Base-by-base conservation (phyloP, 345 rosid species). In the Microthlaspi erraticum region DNA sequence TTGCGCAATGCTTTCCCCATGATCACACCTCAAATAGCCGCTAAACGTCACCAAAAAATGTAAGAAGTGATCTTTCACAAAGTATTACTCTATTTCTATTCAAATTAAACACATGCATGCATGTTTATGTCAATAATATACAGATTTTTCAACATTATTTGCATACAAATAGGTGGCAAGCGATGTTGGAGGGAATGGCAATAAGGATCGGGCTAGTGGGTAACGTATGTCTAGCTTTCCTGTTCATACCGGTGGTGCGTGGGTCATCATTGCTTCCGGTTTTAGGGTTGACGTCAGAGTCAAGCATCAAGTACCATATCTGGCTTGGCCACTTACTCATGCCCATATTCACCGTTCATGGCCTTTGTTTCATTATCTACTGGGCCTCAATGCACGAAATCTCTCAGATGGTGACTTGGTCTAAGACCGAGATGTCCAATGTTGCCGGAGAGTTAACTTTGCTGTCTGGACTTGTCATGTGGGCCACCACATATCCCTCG, bases 191-290 rank as follows among this genome's bases (percentile, higher is more conserved):
- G 6, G 43, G 1, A 0, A 19, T 80, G 34, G 87, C 80, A 3
- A 1, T 82, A n/a, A 33, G 60, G 45, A 50, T 90, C 8, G 98
- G 86, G 0, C 10, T 90, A 3, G 82, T 83, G 2, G 98, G 97
- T 23, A 84, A 87, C 72, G 39, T 83, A 18, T 74, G 84, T 17
- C 61, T 87, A 4, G 42, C 89, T 9, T 82, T 90, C 64, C 63
- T 93, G 6, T 93, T 93, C 74, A 84, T 83, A 57, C 97, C 97
- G 12, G 98, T 93, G 80, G 78, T 86, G 1, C 86, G 98, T 6
- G 90, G 87, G 0, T 90, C 97, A 0, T 88, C 97, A 39, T 61
- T 93, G 83, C 79, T 93, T 48, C 87, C 86, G 19, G 44, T 84
- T 23, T 54, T 92, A 2, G 97, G 96, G 2, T 64, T 90, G 12